Conservation (phyloP, 441 rosid genomes). For the Aleurites moluccanus region DNA sequence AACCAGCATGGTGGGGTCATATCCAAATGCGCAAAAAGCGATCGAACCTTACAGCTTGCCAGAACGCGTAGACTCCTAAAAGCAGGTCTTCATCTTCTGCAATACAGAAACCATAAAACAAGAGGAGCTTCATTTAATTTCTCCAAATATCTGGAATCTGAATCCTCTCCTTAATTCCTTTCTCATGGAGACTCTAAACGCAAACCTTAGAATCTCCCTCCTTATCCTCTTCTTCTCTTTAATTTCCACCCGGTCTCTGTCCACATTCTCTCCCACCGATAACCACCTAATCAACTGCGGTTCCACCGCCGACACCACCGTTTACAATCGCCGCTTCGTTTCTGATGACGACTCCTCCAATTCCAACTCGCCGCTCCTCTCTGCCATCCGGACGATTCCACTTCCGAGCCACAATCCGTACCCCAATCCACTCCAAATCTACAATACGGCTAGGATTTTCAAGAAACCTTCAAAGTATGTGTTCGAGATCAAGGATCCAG, state of each 20-base stretch:
- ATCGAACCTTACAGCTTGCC: conserved; percentile 8
- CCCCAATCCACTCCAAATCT: conserved; percentile 41
- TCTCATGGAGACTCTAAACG: conserved; percentile 29
- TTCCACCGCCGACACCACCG: conserved; percentile 52
- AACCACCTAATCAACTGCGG: conserved; percentile 67
- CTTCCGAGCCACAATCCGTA: conserved; percentile 28
- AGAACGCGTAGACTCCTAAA: conserved; percentile 16
- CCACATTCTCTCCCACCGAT: conserved; percentile 56
- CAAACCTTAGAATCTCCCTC: conserved; percentile 11
- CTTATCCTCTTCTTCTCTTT: conserved; percentile 29
- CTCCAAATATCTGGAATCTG: background rate
- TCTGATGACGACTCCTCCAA: conserved; percentile 37
- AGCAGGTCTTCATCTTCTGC: background rate
- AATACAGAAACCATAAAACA: background rate
- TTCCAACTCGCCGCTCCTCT: conserved; percentile 30
- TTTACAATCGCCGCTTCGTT: conserved; percentile 54
- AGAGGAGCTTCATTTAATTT: background rate
- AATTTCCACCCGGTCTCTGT: conserved; percentile 18
- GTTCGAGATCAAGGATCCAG: conserved; percentile 53
- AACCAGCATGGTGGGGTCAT: background rate
- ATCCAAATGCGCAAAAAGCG: background rate
- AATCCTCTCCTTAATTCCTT: background rate
- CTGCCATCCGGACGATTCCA: conserved; percentile 33
- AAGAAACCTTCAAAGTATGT: conserved; percentile 50
- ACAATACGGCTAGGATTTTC: conserved; percentile 60